Evolutionary conservation across 306 rosid genomes (phyloP), one percentile per base, ranked within the genome.

Genomic region (Gastrolobium villosum): DNA sequence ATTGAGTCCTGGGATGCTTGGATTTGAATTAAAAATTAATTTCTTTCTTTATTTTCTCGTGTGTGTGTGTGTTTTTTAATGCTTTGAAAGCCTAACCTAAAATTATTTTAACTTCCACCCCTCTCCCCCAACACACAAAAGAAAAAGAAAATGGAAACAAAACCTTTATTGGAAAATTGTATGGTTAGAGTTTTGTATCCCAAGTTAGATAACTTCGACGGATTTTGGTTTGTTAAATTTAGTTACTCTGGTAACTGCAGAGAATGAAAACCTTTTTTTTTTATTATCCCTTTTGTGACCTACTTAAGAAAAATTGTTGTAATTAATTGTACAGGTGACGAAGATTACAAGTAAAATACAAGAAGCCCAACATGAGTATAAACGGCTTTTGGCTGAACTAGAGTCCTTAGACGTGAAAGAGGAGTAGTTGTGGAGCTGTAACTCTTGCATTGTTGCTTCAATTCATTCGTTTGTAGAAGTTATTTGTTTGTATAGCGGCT

Each of bases 271-370:
- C 40, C 20, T 60, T 31, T 26, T 52, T 14, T 49, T n/a, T 4
- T 32, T 68, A 28, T 26, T 9, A 3, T 13, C 3, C 8, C 39
- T 3, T 67, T 10, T 35, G 8, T 7, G 13, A 28, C 61, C 62
- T 34, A 56, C 64, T 80, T 63, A 39, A 72, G 66, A 66, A 53
- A 30, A 52, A 35, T 70, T 43, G 3, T 35, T 62, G 39, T 71
- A 72, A n/a, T n/a, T n/a, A n/a, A 50, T 74, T 68, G 45, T 81
- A 61, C 94, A 95, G 99, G 98, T 70, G 75, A 79, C 74, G 1
- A 48, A 1, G 37, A 91, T 95, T 71, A 82, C 79, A 84, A 88
- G 62, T 75, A 68, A 86, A 79, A 81, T 92, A 73, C 71, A 83
- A 75, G 86, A 66, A 76, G 81, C 87, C 31, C 65, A 72, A 10